Evolutionary conservation across 345 rosid species (phyloP), one percentile per base, ranked within the genome.

Genomic region (Xanthoceras sorbifolium): DNA sequence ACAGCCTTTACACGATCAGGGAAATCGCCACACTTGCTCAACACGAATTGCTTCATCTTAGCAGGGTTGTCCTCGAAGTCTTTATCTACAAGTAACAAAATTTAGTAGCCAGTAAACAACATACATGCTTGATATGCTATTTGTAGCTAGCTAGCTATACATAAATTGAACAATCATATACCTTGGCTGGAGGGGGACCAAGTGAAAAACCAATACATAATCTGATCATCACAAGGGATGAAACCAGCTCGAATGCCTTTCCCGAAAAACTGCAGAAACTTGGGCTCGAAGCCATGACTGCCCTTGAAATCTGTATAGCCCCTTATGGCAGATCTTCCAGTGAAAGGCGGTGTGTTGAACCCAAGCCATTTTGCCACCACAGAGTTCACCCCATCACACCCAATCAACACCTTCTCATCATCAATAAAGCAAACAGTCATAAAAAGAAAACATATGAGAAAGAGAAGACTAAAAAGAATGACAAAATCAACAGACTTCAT

Each of bases 331-430:
- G 76, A 62, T 72, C 91, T 64, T n/a, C 88, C 70, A 0, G 86
- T 31, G 55, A 52, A 86, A 28, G 77, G 76, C 3, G 87, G 87
- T 9, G 59, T 79, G 78, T 84, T 84, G 81, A 90, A 88, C 9
- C 91, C 93, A 20, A 92, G 74, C 89, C 89, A 90, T 73, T 83
- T 90, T 7, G 91, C 87, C 79, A 87, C 89, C 62, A 84, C 83
- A 2, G 97, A 90, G 75, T 89, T 87, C 72, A 88, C 90, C 26
- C 95, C 97, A 61, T 89, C 95, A 67, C 95, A 88, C 71, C 95
- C 97, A 54, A 92, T 78, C 83, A 90, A 78, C 68, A 86, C 85
- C 93, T 92, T 22, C 28, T n/a, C 32, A 17, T n/a, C 32, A 17
- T 57, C 12, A 25, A 60, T 17, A 36, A 69, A 48, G 31, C 2